Evolutionary conservation across 2,329 filamentous ascomycete species (phyloP).

Genomic region (Apiospora saccharicola): DNA sequence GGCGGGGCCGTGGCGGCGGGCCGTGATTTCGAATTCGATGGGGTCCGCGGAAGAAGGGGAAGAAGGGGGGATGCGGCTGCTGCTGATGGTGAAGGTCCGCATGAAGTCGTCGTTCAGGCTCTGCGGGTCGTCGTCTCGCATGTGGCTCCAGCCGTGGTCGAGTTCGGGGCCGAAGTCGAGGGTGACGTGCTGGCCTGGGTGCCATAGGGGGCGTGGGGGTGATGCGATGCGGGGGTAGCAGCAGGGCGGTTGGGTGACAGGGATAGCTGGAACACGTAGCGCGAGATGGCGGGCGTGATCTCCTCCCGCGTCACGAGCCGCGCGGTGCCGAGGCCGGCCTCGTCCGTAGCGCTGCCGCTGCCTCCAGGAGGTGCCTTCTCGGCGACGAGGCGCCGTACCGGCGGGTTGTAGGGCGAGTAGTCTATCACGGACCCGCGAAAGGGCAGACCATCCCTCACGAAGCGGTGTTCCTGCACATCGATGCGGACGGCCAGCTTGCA

Average conservation of each 20-base stretch:
- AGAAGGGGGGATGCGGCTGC: conserved; percentile 43
- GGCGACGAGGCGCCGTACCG: conserved; percentile 67
- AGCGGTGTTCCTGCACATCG: conserved; percentile 64
- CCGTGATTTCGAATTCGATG: conserved; percentile 74
- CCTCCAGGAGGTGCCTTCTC: conserved; percentile 54
- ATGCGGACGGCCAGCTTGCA: conserved; percentile 78
- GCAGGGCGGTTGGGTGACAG: neutral
- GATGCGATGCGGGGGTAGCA: neutral
- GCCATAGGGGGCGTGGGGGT: conserved; percentile 52
- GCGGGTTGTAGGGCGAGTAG: conserved; percentile 81
- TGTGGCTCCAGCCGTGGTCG: conserved; percentile 79
- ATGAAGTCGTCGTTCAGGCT: conserved; percentile 86
- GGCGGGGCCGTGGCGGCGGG: conserved; percentile 71
- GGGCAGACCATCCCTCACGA: conserved; percentile 70
- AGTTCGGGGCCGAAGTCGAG: conserved; percentile 75
- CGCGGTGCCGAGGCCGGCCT: conserved; percentile 49
- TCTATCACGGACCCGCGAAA: conserved; percentile 69
- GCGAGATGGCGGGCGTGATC: conserved; percentile 71
- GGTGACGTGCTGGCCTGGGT: conserved; percentile 79
- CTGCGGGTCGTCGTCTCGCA: conserved; percentile 81
- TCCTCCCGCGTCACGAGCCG: conserved; percentile 63
- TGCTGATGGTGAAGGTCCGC: conserved; percentile 81
- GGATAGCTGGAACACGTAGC: conserved; percentile 62
- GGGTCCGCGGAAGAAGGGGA: neutral
- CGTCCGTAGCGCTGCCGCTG: neutral